phyloP scores from a whole-genome alignment of 768 basidiomycete species.

The Cystoderma amianthinum region DNA sequence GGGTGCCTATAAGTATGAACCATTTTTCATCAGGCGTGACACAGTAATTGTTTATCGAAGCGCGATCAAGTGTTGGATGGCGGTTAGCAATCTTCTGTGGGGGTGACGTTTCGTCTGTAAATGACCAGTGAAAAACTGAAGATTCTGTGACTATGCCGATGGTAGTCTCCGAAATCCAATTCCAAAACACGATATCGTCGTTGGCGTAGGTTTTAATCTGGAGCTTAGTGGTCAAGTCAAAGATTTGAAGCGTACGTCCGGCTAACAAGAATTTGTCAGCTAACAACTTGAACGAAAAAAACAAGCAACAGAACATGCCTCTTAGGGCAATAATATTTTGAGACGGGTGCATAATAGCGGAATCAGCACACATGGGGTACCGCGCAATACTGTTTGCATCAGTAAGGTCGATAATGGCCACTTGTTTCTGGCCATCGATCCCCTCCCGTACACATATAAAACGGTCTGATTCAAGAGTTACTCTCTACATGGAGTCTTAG shows the following conservation, averaged over 20 bases:
- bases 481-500: slow-evolving; percentile 40
- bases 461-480: slow-evolving; percentile 96
- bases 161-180: slow-evolving; percentile 89
- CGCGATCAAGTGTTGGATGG: slow-evolving; percentile 86
- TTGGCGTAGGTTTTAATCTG: slow-evolving; percentile 96
- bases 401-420: slow-evolving; percentile 96
- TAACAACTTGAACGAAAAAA: slow-evolving; percentile 4
- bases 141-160: slow-evolving; percentile 95
- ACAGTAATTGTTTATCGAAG: slow-evolving; percentile 99
- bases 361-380: slow-evolving; percentile 95
- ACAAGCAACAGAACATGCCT: slow-evolving; percentile 42
- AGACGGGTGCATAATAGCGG: slow-evolving; percentile 95
- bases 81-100: slow-evolving; percentile 96
- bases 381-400: slow-evolving; percentile 97
- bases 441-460: slow-evolving; percentile 98
- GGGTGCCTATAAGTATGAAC: slow-evolving; percentile 94
- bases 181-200: slow-evolving; percentile 98
- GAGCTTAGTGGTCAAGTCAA: slow-evolving; percentile 96
- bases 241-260: slow-evolving; percentile 90
- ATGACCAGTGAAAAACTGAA: slow-evolving; percentile 89
- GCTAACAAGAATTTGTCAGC: slow-evolving; percentile 41
- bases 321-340: slow-evolving; percentile 96
- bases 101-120: slow-evolving; percentile 63
- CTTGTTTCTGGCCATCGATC: slow-evolving; percentile 91
- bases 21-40: slow-evolving; percentile 91